These are phyloP conservation scores for Amoebophrya sp. DNA, from an alignment of 169 alveolate species.

Conservation along the genomic window DNA sequence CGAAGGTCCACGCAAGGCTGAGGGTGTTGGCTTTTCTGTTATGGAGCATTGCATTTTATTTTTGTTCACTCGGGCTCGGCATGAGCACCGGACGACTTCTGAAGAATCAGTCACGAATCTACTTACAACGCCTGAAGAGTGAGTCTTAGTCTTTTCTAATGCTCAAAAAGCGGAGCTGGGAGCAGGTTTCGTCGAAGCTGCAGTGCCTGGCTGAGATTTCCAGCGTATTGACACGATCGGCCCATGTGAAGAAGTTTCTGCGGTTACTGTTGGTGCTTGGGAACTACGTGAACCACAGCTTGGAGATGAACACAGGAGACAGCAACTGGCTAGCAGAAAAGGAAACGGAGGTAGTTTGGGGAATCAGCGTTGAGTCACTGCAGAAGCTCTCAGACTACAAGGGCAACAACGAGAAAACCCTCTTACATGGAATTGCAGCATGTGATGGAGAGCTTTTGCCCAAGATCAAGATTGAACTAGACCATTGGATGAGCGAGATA, in stretches of 20 bases:
- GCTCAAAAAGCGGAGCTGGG: not conserved
- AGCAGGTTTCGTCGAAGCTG: not conserved
- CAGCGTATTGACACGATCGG: not conserved
- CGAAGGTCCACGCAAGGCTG: not conserved
- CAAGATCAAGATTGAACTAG: not conserved
- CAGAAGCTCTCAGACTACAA: constrained; percentile 12
- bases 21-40: not conserved
- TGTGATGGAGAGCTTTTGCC: not conserved
- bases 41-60: too few species aligned
- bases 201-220: not conserved
- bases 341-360: not conserved
- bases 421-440: not conserved
- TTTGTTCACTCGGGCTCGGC: too few species aligned
- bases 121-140: too few species aligned
- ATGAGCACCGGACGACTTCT: too few species aligned
- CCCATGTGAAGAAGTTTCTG: not conserved
- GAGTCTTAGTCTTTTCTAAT: too few species aligned
- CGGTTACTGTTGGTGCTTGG: not conserved
- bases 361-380: not conserved
- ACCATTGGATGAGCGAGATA: not conserved
- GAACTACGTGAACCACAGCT: not conserved
- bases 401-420: not conserved
- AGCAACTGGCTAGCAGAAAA: not conserved
- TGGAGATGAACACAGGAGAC: not conserved
- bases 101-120: too few species aligned